Evolutionary conservation across 257 asterid species (phyloP).

Genomic region (Penstemon newberryi): DNA sequence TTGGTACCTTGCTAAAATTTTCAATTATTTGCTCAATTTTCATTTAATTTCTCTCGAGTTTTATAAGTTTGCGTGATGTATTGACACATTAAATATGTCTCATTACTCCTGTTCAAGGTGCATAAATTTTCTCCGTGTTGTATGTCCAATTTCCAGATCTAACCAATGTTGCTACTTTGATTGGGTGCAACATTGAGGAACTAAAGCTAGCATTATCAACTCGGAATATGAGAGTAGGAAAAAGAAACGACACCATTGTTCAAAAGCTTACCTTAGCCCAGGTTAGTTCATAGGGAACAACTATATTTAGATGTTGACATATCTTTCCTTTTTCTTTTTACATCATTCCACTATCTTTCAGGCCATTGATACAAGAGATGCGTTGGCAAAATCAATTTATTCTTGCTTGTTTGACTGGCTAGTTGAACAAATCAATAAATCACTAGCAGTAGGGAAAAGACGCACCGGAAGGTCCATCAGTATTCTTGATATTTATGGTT

Average conservation of each 20-base stretch:
- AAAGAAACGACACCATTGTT: conserved; percentile 62
- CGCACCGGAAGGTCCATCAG: conserved; percentile 98
- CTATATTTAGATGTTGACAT: conserved; percentile 11
- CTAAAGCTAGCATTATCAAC: conserved; percentile 86
- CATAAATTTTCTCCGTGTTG: conserved; percentile 13
- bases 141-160: conserved; percentile 57
- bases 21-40: background rate
- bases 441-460: conserved; percentile 89
- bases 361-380: conserved; percentile 95
- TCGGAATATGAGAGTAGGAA: conserved; percentile 87
- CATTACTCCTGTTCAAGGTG: no score
- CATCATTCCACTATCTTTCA: conserved; percentile 39
- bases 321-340: conserved; percentile 21
- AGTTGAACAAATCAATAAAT: conserved; percentile 90
- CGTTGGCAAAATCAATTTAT: conserved; percentile 91
- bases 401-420: conserved; percentile 97
- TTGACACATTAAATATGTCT: no score
- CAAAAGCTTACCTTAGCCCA: conserved; percentile 83
- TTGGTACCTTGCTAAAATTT: background rate
- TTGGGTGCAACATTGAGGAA: conserved; percentile 72
- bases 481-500: conserved; percentile 96
- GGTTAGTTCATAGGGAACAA: conserved; percentile 44
- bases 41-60: no score
- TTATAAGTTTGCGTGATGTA: no score
- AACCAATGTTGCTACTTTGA: conserved; percentile 62